A percentile compares a stretch with the other conserved stretches of the same genome.
These are phyloP conservation scores for Hyphopichia buzzinii DNA, from an alignment of 1,139 yeast genomes.

Conservation along the genomic window DNA sequence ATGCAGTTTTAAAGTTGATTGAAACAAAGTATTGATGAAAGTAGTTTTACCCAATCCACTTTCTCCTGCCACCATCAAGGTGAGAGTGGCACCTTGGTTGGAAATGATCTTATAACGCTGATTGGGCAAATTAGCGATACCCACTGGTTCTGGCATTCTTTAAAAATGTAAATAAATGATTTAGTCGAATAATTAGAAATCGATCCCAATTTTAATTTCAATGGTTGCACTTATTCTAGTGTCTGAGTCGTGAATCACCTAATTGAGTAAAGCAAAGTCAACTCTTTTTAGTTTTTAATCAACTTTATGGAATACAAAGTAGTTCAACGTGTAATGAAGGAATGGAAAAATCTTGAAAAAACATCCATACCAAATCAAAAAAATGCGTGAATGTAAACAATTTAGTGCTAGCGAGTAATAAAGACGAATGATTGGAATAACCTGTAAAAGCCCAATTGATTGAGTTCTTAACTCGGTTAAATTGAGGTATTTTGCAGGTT, in stretches of 20 bases:
- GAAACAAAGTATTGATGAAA: slow-evolving; percentile 88
- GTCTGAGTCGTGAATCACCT: no score
- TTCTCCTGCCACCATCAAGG: slow-evolving; percentile 95
- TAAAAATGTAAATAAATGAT: no score
- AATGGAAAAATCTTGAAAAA: neutral
- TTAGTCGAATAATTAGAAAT: no score
- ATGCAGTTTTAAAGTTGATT: slow-evolving; percentile 63
- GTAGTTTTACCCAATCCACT: slow-evolving; percentile 94
- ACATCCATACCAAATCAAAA: neutral
- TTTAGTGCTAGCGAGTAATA: neutral
- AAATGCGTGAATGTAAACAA: neutral
- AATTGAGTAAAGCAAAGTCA: neutral
- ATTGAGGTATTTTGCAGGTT: no score
- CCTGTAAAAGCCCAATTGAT: no score
- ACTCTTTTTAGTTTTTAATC: neutral
- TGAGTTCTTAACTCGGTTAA: neutral
- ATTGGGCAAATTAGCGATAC: slow-evolving; percentile 87
- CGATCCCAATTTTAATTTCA: no score
- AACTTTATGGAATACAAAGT: no score
- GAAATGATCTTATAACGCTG: slow-evolving; percentile 93
- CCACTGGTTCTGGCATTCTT: slow-evolving; percentile 59
- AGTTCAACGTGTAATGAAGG: neutral
- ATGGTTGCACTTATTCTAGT: no score
- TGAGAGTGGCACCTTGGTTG: slow-evolving; percentile 84
- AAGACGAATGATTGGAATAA: neutral